Base-by-base conservation (phyloP, 768 basidiomycete genomes). In the Boletus reticuloceps region DNA sequence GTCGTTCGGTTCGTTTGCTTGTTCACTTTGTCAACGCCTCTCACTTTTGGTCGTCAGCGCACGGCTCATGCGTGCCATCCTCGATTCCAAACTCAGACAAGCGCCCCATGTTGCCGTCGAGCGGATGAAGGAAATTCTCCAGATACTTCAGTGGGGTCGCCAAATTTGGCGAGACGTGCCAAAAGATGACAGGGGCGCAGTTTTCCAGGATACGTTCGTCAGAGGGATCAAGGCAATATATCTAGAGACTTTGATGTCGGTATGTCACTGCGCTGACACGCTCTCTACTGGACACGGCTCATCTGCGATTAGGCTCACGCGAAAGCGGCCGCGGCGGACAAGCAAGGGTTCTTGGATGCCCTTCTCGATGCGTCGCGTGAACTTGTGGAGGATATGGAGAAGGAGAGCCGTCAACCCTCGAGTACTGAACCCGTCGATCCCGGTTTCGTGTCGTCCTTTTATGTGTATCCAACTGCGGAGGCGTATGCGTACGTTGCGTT, bases 141-240 rank as follows among this genome's bases (percentile, higher is more conserved):
- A 58, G 20, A 36, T 48, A 4, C 47, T 58, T 47, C 10, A 29
- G 20, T 45, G 50, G 45, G 57, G 49, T 38, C 39, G 49, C n/a
- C 55, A 42, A 51, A 39, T 51, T 4, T 58, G 55, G 49, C 44
- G 36, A 43, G 39, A 46, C 9, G 43, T 42, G 29, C 6, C 14
- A 8, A 22, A 41, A 14, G 48, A 50, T 4, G 36, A 55, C 36
- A 52, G 46, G 29, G 50, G 46, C 13, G 38, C 4, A 10, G 31
- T 53, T 20, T 53, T 54, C 27, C 14, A 37, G n/a, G 22, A 46
- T n/a, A 41, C 55, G 4, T 50, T 56, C 27, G 38, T 50, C 39
- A 46, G 16, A n/a, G 54, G 54, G 1, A 32, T 47, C 7, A 50
- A 50, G 44, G 11, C 16, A 1, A 20, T 52, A 9, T 43, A 58